phyloP scores from a whole-genome alignment of 345 rosid species.

The Excoecaria cochinchinensis region DNA sequence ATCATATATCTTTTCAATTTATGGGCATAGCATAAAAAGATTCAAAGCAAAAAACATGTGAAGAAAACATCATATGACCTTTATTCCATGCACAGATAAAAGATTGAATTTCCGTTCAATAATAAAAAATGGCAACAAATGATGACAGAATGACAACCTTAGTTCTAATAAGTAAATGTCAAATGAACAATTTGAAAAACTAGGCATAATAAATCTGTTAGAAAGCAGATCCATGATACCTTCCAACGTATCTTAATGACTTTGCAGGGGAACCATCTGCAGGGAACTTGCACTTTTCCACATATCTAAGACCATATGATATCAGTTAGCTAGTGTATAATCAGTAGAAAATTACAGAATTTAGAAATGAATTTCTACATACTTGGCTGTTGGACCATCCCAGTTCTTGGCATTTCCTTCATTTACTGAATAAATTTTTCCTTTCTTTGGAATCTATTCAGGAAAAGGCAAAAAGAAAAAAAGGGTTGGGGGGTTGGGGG shows the following conservation, averaged over 20 bases:
- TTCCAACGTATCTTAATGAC: slow-evolving; percentile 93
- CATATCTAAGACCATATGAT: slow-evolving; percentile 49
- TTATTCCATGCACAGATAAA: background rate
- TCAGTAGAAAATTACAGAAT: background rate
- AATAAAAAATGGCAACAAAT: background rate
- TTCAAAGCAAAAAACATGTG: background rate
- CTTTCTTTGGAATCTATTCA: slow-evolving; percentile 80
- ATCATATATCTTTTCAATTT: background rate
- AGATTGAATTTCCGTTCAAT: background rate
- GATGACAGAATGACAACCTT: background rate
- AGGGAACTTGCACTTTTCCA: slow-evolving; percentile 96
- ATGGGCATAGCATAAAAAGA: background rate
- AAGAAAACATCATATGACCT: background rate
- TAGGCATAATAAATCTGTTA: background rate
- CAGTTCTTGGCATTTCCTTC: slow-evolving; percentile 98
- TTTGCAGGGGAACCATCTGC: slow-evolving; percentile 77
- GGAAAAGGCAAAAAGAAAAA: background rate
- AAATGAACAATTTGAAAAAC: background rate
- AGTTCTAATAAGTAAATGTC: background rate
- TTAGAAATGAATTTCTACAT: slow-evolving; percentile 24
- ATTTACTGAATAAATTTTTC: slow-evolving; percentile 93
- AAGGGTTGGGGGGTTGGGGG: background rate
- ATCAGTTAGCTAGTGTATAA: slow-evolving; percentile 11
- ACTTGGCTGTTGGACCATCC: slow-evolving; percentile 95
- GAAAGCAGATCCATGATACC: slow-evolving; percentile 42